Base-by-base conservation (phyloP, 441 rosid species). In the Omphalea diandra region DNA sequence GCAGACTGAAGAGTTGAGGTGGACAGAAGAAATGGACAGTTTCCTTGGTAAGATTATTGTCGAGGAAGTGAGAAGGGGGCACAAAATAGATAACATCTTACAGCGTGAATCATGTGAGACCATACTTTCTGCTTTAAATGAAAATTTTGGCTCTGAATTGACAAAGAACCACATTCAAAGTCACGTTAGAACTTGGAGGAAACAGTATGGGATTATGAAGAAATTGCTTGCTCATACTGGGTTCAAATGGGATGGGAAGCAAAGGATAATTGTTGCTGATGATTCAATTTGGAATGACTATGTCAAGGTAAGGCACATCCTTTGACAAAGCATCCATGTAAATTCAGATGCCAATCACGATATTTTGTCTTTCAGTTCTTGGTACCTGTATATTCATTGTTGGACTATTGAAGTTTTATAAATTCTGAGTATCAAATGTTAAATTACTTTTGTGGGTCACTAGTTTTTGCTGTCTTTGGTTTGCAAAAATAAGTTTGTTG, bases 21-120 rank as follows among this genome's bases (percentile, higher is more conserved):
- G 73, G 73, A 59, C 73, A 32, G 59, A 35, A 32, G 59, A 18
- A 14, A 70, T 70, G 73, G 67, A 70, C 35, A 20, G 3, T 56
- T 35, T 22, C 41, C 60, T 61, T 9, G 38, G 52, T 2, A 24
- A 50, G 38, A 36, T 53, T 56, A n/a, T n/a, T n/a, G n/a, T n/a
- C n/a, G n/a, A n/a, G n/a, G n/a, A n/a, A n/a, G n/a, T n/a, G n/a
- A n/a, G 38, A 35, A 35, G 7, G 3, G 38, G 38, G 7, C 3
- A 35, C 38, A 35, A 35, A 35, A 35, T 35, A 7, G 38, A 35
- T 35, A 7, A 7, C 40, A 41, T 33, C 35, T 72, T 72, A 29
- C 63, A 64, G 57, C 52, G 69, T 3, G 62, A 9, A 31, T 63
- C 75, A 6, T 72, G 38, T 54, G n/a, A n/a, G n/a, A n/a, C n/a